Conservation (phyloP, 2,329 filamentous ascomycete species). For the Colletotrichum sublineola region DNA sequence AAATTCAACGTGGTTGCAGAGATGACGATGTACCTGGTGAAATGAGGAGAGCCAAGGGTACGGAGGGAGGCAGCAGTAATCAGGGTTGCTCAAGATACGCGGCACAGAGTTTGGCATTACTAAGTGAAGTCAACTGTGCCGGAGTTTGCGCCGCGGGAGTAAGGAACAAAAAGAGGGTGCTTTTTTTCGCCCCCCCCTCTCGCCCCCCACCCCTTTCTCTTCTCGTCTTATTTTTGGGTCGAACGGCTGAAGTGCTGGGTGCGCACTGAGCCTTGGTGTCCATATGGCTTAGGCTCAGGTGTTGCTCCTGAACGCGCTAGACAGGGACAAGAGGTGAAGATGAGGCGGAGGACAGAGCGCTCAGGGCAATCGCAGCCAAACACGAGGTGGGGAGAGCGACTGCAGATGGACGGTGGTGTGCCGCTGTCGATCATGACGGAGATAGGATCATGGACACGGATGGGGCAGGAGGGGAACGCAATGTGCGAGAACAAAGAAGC, state of each 20-base stretch:
- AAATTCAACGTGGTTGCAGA: slow-evolving; percentile 3
- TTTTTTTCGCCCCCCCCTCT: too few species aligned
- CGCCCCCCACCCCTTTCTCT: neutral
- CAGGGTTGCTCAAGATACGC: neutral
- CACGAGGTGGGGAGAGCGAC: slow-evolving; percentile 12
- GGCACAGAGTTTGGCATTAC: neutral
- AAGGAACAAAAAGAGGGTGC: neutral
- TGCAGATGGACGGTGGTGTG: slow-evolving; percentile 7
- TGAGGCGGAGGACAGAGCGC: slow-evolving; percentile 34
- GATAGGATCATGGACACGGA: slow-evolving; percentile 11
- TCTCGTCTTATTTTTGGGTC: neutral
- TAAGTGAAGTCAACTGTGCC: slow-evolving; percentile 6
- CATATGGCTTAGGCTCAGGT: slow-evolving; percentile 11
- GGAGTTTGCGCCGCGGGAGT: neutral
- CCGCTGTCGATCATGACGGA: slow-evolving; percentile 30
- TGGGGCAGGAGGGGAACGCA: slow-evolving; percentile 8
- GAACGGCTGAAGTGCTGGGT: neutral
- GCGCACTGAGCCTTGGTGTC: neutral
- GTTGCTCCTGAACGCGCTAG: slow-evolving; percentile 12
- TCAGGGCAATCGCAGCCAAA: slow-evolving; percentile 15
- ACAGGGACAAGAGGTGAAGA: slow-evolving; percentile 20
- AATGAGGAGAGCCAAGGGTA: neutral
- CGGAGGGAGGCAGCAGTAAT: neutral
- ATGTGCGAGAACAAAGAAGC: slow-evolving; percentile 15
- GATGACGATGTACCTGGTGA: neutral